Percentiles rank a stretch among this genome's conserved stretches.
Evolutionary conservation across 2,329 filamentous ascomycete species (phyloP).

Genomic region (Sarocladiaceae sp.): DNA sequence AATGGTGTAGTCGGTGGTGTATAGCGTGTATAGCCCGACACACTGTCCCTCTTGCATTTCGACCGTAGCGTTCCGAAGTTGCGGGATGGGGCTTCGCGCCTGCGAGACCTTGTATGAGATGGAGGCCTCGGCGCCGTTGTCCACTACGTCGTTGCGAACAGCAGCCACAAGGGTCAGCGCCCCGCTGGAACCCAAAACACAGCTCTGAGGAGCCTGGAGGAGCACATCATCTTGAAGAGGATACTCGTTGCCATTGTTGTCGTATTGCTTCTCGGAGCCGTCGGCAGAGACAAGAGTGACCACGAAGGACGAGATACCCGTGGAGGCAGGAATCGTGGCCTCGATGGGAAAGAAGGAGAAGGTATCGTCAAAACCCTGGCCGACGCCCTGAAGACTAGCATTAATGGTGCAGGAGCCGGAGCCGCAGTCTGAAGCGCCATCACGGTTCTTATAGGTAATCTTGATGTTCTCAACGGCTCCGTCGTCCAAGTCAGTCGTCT

Average conservation of each 20-base stretch:
- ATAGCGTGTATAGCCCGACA: constrained; percentile 43
- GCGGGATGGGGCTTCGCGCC: constrained; percentile 35
- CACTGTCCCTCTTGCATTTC: constrained; percentile 37
- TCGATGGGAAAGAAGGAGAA: constrained; percentile 49
- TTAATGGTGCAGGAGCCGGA: constrained; percentile 35
- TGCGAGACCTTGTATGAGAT: constrained; percentile 38
- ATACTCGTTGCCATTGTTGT: constrained; percentile 54
- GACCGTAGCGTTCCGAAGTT: constrained; percentile 29
- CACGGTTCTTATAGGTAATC: constrained; percentile 50
- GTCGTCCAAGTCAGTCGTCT: constrained; percentile 40
- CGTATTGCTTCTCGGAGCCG: constrained; percentile 38
- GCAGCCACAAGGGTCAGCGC: constrained; percentile 39
- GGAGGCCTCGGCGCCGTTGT: constrained; percentile 32
- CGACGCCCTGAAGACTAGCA: constrained; percentile 39
- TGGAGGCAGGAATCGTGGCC: constrained; percentile 46
- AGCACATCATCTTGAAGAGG: constrained; percentile 48
- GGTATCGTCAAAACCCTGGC: constrained; percentile 52
- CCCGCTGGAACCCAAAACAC: constrained; percentile 37
- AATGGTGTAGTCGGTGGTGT: constrained; percentile 34
- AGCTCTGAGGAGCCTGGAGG: constrained; percentile 51
- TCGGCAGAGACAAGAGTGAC: constrained; percentile 42
- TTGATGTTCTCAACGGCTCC: constrained; percentile 39
- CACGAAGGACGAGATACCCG: constrained; percentile 57
- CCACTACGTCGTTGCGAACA: constrained; percentile 40
- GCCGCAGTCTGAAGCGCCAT: constrained; percentile 40